A percentile compares a stretch with the other conserved stretches of the same genome.
Conservation (phyloP, 352 stramenopile species). For the Pythium dissimile region DNA sequence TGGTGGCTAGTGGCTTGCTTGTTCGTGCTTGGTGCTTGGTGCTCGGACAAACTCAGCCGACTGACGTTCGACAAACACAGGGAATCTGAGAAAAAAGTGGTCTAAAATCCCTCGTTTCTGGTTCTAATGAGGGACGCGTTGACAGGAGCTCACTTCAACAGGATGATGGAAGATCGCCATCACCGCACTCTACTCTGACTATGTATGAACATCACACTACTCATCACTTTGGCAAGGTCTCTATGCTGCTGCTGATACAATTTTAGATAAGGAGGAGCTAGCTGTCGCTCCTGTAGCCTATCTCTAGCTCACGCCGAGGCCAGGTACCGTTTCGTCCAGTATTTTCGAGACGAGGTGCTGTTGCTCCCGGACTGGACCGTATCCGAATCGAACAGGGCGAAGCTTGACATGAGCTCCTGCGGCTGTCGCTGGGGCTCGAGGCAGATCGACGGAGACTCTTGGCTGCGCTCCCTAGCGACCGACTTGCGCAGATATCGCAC, state of each 20-base stretch:
- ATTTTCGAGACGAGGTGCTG: neutral
- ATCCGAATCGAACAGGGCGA: neutral
- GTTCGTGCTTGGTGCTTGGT: neutral
- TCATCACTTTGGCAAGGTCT: too few relatives aligned
- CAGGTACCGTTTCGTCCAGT: neutral
- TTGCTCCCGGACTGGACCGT: neutral
- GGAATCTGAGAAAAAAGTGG: neutral
- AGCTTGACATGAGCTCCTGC: neutral
- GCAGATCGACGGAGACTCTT: neutral
- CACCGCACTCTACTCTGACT: too few relatives aligned
- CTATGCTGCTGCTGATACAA: neutral
- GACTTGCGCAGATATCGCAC: neutral
- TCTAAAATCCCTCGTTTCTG: neutral
- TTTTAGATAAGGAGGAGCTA: neutral
- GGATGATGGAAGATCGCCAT: too few relatives aligned
- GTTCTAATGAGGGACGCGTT: neutral
- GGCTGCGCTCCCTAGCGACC: neutral
- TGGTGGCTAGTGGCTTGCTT: too few relatives aligned
- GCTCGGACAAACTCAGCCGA: too few relatives aligned
- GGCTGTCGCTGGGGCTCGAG: neutral
- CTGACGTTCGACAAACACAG: too few relatives aligned
- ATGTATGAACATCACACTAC: too few relatives aligned
- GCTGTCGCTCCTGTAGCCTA: neutral
- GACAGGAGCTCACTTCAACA: too few relatives aligned
- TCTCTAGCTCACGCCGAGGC: neutral